Conservation (phyloP, 179 eudicot species). For the Actinidia chinensis region DNA sequence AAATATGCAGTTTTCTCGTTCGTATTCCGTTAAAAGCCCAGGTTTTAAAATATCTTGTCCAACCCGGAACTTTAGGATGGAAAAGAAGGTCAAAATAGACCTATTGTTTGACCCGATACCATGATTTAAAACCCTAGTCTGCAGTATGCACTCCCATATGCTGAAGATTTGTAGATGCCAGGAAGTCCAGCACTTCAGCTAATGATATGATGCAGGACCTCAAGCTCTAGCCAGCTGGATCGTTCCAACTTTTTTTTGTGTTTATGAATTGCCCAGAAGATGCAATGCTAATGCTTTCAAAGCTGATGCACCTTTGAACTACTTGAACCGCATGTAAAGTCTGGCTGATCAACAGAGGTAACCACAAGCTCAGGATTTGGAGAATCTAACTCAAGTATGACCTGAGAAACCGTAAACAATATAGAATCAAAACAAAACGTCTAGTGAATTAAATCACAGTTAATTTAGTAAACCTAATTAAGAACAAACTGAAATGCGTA, state of each 20-base stretch:
- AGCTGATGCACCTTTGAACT: slow-evolving; percentile 31
- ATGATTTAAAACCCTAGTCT: not conserved
- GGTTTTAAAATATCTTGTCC: not conserved
- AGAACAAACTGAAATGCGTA: not conserved
- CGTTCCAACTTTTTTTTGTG: not conserved
- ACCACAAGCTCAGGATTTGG: slow-evolving; percentile 56
- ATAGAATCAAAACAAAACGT: not conserved
- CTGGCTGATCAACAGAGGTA: slow-evolving; percentile 55
- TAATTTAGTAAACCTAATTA: not conserved
- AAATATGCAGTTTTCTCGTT: not conserved
- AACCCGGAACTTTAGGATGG: not conserved
- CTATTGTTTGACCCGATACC: too few species aligned
- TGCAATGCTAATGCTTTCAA: slow-evolving; percentile 13
- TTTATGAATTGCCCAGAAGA: not conserved
- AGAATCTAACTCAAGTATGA: slow-evolving; percentile 72
- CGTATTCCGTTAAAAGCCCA: not conserved
- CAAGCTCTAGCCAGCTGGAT: slow-evolving; percentile 4
- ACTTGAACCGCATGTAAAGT: slow-evolving; percentile 56
- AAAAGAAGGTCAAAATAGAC: too few species aligned
- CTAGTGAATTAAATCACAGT: not conserved
- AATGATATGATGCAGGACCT: not conserved
- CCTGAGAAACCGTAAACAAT: slow-evolving; percentile 34
- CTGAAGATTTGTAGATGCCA: not conserved
- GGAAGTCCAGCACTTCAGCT: not conserved
- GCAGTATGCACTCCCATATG: not conserved